Percentiles rank a stretch among this genome's conserved stretches.
Conservation (phyloP, 108 stramenopile genomes). For the Nitzschia sp. region DNA sequence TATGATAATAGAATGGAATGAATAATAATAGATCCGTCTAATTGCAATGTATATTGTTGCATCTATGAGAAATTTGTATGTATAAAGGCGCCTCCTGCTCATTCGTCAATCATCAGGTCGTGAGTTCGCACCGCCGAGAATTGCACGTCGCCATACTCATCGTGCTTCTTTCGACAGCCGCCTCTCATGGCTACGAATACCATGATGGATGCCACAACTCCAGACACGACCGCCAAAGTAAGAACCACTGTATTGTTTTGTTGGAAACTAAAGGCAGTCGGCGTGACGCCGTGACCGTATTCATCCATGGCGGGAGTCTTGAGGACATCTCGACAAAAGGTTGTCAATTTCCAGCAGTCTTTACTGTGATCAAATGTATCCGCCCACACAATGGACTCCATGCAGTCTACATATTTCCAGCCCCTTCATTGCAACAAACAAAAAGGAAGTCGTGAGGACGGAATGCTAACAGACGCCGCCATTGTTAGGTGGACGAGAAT, state of each 20-base stretch:
- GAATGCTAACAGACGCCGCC: too few species aligned
- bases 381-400: conserved; percentile 51
- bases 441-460: neutral
- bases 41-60: neutral
- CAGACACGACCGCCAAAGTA: conserved; percentile 19
- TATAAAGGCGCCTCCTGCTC: too few species aligned
- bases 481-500: too few species aligned
- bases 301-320: conserved; percentile 26
- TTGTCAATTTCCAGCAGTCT: conserved; percentile 56
- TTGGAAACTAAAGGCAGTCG: neutral
- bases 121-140: conserved; percentile 17
- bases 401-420: conserved; percentile 67
- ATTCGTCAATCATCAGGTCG: conserved; percentile 7
- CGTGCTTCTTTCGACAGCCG: conserved; percentile 2
- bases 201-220: conserved; percentile 21
- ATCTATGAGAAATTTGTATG: neutral
- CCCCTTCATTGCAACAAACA: conserved; percentile 30
- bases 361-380: conserved; percentile 10
- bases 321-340: conserved; percentile 54
- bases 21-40: neutral
- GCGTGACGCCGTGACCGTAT: conserved; percentile 23
- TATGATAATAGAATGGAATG: neutral
- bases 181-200: conserved; percentile 20
- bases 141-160: conserved; percentile 29
- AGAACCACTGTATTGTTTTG: neutral